Conservation (phyloP, 2,329 filamentous ascomycete species). For the Diaporthe sp. region DNA sequence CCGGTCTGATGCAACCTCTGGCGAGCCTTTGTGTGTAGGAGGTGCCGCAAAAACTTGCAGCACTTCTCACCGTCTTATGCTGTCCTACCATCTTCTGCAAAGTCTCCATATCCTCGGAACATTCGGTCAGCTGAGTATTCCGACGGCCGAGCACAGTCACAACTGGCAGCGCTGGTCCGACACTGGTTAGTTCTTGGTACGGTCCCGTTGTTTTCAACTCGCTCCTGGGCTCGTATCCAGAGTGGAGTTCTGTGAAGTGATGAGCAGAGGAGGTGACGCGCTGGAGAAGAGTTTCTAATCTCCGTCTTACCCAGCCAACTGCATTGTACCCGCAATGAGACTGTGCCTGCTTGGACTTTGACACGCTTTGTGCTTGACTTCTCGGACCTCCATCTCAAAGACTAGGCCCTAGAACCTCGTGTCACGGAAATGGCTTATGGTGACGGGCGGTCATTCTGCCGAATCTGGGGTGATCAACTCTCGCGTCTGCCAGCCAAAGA, state of each 20-base stretch:
- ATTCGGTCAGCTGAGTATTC: slow-evolving; percentile 10
- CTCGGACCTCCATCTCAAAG: background rate
- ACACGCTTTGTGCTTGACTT: background rate
- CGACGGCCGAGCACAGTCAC: slow-evolving; percentile 10
- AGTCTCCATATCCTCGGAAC: background rate
- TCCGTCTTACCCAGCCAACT: background rate
- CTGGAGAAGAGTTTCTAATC: no score
- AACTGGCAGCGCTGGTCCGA: slow-evolving; percentile 22
- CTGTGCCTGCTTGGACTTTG: background rate
- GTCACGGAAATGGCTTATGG: background rate
- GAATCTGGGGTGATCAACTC: background rate
- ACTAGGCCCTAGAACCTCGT: background rate
- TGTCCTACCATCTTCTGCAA: slow-evolving; percentile 18
- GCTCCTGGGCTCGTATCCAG: background rate
- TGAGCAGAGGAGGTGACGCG: background rate
- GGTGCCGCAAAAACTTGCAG: slow-evolving; percentile 27
- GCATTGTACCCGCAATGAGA: background rate
- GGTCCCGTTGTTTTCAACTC: background rate
- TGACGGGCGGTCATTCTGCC: background rate
- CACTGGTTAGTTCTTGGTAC: slow-evolving; percentile 20
- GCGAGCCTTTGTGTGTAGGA: background rate
- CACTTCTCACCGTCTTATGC: slow-evolving; percentile 16
- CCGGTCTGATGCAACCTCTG: slow-evolving; percentile 17
- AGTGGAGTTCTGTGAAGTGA: background rate
- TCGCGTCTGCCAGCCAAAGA: no score